Conservation (phyloP, 139 green algal genomes). For the Microglena sp. region DNA sequence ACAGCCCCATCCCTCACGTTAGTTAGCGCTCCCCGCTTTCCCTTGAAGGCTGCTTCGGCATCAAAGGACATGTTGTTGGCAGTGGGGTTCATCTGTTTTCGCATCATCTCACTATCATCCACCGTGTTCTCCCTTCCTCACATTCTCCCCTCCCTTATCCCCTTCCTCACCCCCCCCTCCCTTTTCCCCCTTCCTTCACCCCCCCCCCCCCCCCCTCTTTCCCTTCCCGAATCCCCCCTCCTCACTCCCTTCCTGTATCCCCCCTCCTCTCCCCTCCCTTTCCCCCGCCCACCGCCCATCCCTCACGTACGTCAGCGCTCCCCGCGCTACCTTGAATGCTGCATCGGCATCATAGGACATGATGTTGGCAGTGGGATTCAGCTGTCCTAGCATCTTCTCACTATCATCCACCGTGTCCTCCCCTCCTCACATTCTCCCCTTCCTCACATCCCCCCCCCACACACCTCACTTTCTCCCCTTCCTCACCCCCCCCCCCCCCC, state of each 20-base stretch:
- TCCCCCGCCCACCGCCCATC: too few relatives aligned
- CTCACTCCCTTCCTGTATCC: too few relatives aligned
- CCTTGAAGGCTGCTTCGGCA: constrained; percentile 56
- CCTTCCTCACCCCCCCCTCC: too few relatives aligned
- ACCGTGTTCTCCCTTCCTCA: constrained; percentile 69
- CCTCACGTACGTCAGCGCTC: constrained; percentile 34
- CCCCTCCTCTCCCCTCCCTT: too few relatives aligned
- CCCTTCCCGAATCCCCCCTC: too few relatives aligned
- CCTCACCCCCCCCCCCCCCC: too few relatives aligned
- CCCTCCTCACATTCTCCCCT: too few relatives aligned
- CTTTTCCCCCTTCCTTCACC: too few relatives aligned
- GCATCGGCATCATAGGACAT: constrained; percentile 55
- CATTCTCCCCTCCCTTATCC: too few relatives aligned
- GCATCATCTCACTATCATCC: constrained; percentile 75
- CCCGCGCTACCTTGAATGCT: constrained; percentile 59
- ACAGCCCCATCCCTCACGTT: constrained; percentile 7
- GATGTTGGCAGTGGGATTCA: constrained; percentile 51
- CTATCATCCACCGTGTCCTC: constrained; percentile 78
- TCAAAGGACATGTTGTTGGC: constrained; percentile 47
- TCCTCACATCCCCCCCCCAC: too few relatives aligned
- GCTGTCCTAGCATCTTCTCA: constrained; percentile 64
- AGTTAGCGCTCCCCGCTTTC: constrained; percentile 48
- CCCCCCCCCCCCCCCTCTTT: too few relatives aligned
- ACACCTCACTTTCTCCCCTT: too few relatives aligned
- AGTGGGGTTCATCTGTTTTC: constrained; percentile 65